phyloP scores from a whole-genome alignment of 2,329 filamentous ascomycete genomes.

The Aspergillus bombycis region DNA sequence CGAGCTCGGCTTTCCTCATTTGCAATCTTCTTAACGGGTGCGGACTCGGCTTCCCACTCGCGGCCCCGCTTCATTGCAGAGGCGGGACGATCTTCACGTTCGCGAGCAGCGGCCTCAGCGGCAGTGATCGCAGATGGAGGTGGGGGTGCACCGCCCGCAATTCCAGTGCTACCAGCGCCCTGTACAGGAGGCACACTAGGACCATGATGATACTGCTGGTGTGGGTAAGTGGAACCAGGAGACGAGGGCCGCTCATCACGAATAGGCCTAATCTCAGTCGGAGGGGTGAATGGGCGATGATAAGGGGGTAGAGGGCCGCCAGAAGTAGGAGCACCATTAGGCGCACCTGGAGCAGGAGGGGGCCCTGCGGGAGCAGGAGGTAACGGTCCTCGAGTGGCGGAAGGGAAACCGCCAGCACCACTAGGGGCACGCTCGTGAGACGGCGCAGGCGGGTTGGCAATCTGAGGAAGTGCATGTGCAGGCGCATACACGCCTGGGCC shows the following conservation, averaged over 20 bases:
- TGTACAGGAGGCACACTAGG: conserved; percentile 59
- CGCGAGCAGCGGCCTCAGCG: conserved; percentile 68
- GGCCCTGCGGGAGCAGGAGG: conserved; percentile 43
- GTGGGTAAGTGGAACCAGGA: conserved; percentile 83
- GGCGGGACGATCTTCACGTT: conserved; percentile 72
- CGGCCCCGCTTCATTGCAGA: conserved; percentile 82
- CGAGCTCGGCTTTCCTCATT: conserved; percentile 87
- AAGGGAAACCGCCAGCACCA: conserved; percentile 30
- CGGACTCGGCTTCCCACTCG: conserved; percentile 87
- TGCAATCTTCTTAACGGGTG: conserved; percentile 74
- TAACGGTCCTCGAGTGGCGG: conserved; percentile 47
- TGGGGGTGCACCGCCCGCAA: conserved; percentile 69
- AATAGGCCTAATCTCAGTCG: conserved; percentile 80
- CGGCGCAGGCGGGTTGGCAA: conserved; percentile 49
- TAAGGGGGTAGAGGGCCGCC: conserved; percentile 72
- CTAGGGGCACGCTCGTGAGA: conserved; percentile 44
- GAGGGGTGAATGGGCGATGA: conserved; percentile 73
- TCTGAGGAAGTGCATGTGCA: conserved; percentile 56
- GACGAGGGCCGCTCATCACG: conserved; percentile 87
- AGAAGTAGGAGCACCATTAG: conserved; percentile 56
- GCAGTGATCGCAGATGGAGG: conserved; percentile 68
- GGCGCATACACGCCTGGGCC: conserved; percentile 56
- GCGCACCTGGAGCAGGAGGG: conserved; percentile 54
- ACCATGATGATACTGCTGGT: conserved; percentile 78
- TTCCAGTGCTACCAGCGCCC: conserved; percentile 51